Evolutionary conservation across 2,329 filamentous ascomycete species (phyloP).

Genomic region (Neonectria neomacrospora): DNA sequence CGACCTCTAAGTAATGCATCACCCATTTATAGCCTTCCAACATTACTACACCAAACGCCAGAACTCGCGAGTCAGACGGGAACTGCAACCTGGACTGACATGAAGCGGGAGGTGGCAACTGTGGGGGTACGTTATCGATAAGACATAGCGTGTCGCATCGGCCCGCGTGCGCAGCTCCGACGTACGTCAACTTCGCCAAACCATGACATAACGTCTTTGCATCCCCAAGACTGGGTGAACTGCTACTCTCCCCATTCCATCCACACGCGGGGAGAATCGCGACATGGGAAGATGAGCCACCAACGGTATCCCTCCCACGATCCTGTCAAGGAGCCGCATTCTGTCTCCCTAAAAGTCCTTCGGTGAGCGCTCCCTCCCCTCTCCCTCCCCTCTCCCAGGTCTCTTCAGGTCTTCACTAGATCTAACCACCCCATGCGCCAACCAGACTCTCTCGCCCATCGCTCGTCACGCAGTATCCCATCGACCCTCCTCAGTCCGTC

Average conservation of each 20-base stretch:
- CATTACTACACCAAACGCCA: too few species aligned
- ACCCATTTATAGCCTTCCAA: neutral
- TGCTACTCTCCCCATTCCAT: neutral
- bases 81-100: neutral
- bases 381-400: neutral
- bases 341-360: slow-evolving; percentile 81
- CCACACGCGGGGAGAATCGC: neutral
- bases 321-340: slow-evolving; percentile 77
- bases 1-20: neutral
- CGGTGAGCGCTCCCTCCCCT: slow-evolving; percentile 57
- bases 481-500: slow-evolving; percentile 59
- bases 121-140: slow-evolving; percentile 28
- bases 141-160: slow-evolving; percentile 7
- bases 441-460: slow-evolving; percentile 83
- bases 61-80: neutral
- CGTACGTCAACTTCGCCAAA: slow-evolving; percentile 19
- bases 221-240: neutral
- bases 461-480: slow-evolving; percentile 75
- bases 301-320: slow-evolving; percentile 68
- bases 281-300: slow-evolving; percentile 61
- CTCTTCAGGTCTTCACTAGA: slow-evolving; percentile 4
- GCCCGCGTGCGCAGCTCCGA: slow-evolving; percentile 9
- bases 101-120: neutral
- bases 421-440: slow-evolving; percentile 16
- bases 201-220: slow-evolving; percentile 5